Conservation (phyloP, 2,329 filamentous ascomycete species). For the Metarhizium brunneum region DNA sequence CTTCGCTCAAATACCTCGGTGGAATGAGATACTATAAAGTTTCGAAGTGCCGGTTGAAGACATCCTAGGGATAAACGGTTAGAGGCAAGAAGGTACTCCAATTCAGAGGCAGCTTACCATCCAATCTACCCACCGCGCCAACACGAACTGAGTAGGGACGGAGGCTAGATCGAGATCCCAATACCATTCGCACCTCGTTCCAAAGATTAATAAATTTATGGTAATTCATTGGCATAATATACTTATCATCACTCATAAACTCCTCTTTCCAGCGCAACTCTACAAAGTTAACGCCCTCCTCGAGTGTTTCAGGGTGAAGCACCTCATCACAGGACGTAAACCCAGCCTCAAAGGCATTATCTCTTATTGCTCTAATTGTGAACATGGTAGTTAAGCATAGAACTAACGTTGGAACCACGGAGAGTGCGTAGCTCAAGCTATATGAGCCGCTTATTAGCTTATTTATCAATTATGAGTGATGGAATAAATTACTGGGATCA, state of each 20-base stretch:
- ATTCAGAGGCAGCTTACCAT: not conserved
- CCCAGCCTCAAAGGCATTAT: conserved; percentile 5
- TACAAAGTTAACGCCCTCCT: conserved; percentile 2
- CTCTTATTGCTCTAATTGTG: conserved; percentile 2
- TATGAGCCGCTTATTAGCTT: not conserved
- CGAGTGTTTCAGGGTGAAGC: not conserved
- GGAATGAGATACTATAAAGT: conserved; percentile 2
- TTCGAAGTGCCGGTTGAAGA: not conserved
- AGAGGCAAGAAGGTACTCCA: not conserved
- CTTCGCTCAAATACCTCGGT: conserved; percentile 3
- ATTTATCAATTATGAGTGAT: no score
- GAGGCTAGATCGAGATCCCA: not conserved
- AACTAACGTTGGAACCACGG: not conserved
- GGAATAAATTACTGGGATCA: no score
- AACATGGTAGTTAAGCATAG: conserved; percentile 3
- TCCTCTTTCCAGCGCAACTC: not conserved
- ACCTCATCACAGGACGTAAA: conserved; percentile 4
- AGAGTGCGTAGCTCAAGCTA: not conserved
- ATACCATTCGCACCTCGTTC: conserved; percentile 1
- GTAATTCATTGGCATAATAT: conserved; percentile 4
- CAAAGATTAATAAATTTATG: conserved; percentile 1
- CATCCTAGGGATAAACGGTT: conserved; percentile 1
- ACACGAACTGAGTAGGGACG: conserved; percentile 3
- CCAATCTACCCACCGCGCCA: not conserved
- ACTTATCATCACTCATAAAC: not conserved